These are phyloP conservation scores for Pichia sp. DNA, from an alignment of 1,139 yeast genomes.

Conservation along the genomic window DNA sequence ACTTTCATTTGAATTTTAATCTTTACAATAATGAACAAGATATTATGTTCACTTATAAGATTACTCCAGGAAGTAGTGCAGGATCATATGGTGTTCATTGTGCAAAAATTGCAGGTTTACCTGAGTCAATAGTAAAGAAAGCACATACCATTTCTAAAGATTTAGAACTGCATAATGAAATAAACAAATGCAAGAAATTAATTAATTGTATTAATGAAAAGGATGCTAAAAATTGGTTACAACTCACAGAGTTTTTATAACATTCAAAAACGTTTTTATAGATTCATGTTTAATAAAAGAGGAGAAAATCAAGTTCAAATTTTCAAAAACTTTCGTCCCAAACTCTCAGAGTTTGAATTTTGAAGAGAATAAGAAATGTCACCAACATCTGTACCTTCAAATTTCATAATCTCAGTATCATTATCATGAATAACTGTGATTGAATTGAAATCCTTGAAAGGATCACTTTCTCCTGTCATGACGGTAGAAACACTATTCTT, in stretches of 20 bases:
- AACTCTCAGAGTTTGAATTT: conserved; percentile 15
- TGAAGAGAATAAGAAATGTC: conserved; percentile 54
- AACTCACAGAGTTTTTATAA: conserved; percentile 3
- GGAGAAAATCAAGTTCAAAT: conserved; percentile 14
- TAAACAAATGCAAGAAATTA: conserved; percentile 9
- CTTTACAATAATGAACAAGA: conserved; percentile 25
- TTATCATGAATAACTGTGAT: conserved; percentile 74
- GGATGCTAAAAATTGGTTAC: conserved; percentile 14
- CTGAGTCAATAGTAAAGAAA: conserved; percentile 38
- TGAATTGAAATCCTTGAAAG: conserved; percentile 82
- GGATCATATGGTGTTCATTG: conserved; percentile 76
- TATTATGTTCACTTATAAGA: conserved; percentile 53
- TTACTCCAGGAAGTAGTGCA: conserved; percentile 51
- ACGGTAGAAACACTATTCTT: conserved; percentile 33
- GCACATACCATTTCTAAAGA: conserved; percentile 44
- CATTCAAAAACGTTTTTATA: conserved; percentile 3
- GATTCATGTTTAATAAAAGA: conserved; percentile 13
- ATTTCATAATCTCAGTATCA: conserved; percentile 38
- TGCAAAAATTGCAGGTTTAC: conserved; percentile 63
- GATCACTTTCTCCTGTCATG: conserved; percentile 44
- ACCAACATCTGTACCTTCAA: conserved; percentile 50
- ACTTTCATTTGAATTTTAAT: conserved; percentile 72
- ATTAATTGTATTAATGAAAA: conserved; percentile 1
- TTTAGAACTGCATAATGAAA: conserved; percentile 28
- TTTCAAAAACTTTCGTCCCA: conserved; percentile 22